Percentiles rank a stretch among this genome's conserved stretches.
phyloP scores from a whole-genome alignment of 139 green algal species.

The Chlorella sp. region DNA sequence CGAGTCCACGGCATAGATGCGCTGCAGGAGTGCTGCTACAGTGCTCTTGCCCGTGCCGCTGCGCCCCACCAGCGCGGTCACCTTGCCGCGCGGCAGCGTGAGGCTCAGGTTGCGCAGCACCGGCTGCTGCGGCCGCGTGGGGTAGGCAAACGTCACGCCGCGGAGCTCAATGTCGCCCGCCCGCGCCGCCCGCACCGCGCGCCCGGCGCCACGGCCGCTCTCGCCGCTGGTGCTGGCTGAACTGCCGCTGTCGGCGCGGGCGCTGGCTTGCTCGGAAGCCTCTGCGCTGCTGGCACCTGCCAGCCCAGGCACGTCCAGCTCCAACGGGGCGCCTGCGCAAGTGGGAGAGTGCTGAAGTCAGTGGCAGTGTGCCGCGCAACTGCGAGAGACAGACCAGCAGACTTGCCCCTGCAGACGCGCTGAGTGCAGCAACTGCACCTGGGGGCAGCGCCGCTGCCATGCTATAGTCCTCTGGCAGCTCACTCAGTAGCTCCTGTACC shows the following conservation, averaged over 20 bases:
- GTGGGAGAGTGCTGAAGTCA: too few relatives aligned
- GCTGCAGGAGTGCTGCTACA: conserved; percentile 75
- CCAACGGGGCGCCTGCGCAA: too few relatives aligned
- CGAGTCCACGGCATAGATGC: conserved; percentile 53
- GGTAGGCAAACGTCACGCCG: conserved; percentile 78
- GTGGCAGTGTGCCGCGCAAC: conserved; percentile 60
- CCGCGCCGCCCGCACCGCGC: conserved; percentile 44
- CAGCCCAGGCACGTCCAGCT: conserved; percentile 14
- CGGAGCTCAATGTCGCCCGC: conserved; percentile 62
- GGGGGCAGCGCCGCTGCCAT: too few relatives aligned
- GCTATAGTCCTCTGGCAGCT: too few relatives aligned
- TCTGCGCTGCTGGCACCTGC: background rate
- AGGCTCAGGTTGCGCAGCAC: conserved; percentile 71
- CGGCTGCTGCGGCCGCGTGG: conserved; percentile 54
- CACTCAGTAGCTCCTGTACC: too few relatives aligned
- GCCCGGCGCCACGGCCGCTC: background rate
- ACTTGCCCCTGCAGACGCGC: too few relatives aligned
- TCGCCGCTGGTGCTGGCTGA: background rate
- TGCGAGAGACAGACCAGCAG: conserved; percentile 57
- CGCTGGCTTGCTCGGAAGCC: background rate
- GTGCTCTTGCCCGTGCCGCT: conserved; percentile 83
- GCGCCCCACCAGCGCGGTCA: conserved; percentile 82
- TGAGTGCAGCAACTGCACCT: too few relatives aligned
- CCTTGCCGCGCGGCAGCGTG: conserved; percentile 65
- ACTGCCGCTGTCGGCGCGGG: background rate